Evolutionary conservation across 2,329 filamentous ascomycete genomes (phyloP), one percentile per base, ranked within the genome.

Genomic region (Aspergillus ibericus): DNA sequence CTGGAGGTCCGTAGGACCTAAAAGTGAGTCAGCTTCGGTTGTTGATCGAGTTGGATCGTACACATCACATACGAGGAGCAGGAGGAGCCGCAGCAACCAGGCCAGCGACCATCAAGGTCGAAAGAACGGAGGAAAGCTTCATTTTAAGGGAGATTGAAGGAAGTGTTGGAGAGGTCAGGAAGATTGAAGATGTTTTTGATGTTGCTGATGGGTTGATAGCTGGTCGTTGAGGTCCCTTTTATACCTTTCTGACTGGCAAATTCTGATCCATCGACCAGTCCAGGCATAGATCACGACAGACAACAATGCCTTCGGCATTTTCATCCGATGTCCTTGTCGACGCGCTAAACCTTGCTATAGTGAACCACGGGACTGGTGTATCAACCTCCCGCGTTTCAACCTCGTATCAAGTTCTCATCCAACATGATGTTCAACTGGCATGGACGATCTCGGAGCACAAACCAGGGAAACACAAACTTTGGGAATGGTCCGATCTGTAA

Each of bases 11-110:
- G 18, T 18, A 18, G 53, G 53, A 12, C 44, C 44, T 48, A 8
- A 12, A 10, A 7, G 27, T 13, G 20, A 40, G 44, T 48, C 10
- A 48, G 44, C 27, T 7, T 48, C 2, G 5, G 13, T 16, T 10
- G 7, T 32, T 16, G 15, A 29, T 16, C 8, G 27, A 2, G 7
- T 20, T 16, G 22, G 25, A 3, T 10, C 38, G 13, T 12, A 5
- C 29, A 32, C 8, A 10, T 29, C 27, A 36, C 52, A 54, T 54
- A 54, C 53, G 53, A 12, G 46, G 40, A 32, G 53, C 44, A 55
- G 53, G 44, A 40, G 53, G 53, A 25, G 53, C 53, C 6, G 53
- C 53, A 8, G 34, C 44, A 49, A 42, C 53, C 16, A 55, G 42
- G n/a, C 53, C 53, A 2, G 53, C 53, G 1, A 55, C 44, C 53